Evolutionary conservation across 2,329 filamentous ascomycete genomes (phyloP).

Genomic region (Cercospora sojina): DNA sequence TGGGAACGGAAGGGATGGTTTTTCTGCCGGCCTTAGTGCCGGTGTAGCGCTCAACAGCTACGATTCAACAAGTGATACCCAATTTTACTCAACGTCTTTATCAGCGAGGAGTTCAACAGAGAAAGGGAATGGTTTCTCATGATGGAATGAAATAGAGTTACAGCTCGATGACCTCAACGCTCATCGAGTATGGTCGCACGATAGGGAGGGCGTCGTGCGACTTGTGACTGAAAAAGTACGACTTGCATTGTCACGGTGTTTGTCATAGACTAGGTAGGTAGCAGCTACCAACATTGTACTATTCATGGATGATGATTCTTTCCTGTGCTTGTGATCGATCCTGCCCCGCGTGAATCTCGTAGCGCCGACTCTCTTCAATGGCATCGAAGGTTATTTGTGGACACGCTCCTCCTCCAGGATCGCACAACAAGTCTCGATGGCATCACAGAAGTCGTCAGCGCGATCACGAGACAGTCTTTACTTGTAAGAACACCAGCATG

Average conservation of each 20-base stretch:
- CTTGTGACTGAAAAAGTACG: conserved; percentile 11
- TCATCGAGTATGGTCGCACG: conserved; percentile 20
- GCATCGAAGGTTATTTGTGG: background rate
- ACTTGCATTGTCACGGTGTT: conserved; percentile 16
- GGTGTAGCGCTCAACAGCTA: conserved; percentile 24
- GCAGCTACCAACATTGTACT: conserved; percentile 17
- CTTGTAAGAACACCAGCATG: background rate
- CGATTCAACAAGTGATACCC: conserved; percentile 36
- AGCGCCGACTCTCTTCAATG: background rate
- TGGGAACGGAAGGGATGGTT: conserved; percentile 18
- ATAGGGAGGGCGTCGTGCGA: conserved; percentile 19
- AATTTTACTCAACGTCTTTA: conserved; percentile 33
- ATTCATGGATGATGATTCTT: conserved; percentile 15
- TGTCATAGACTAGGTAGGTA: conserved; percentile 17
- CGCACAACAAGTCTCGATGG: background rate
- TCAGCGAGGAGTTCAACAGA: conserved; percentile 37
- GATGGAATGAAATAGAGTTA: conserved; percentile 27
- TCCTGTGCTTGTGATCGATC: background rate
- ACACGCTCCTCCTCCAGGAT: background rate
- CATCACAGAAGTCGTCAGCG: background rate
- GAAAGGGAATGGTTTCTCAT: conserved; percentile 21
- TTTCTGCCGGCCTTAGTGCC: conserved; percentile 14
- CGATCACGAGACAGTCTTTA: background rate
- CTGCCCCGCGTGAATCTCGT: background rate
- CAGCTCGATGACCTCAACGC: conserved; percentile 34